phyloP scores from a whole-genome alignment of 2,329 filamentous ascomycete genomes.

The Colletotrichum filicis region DNA sequence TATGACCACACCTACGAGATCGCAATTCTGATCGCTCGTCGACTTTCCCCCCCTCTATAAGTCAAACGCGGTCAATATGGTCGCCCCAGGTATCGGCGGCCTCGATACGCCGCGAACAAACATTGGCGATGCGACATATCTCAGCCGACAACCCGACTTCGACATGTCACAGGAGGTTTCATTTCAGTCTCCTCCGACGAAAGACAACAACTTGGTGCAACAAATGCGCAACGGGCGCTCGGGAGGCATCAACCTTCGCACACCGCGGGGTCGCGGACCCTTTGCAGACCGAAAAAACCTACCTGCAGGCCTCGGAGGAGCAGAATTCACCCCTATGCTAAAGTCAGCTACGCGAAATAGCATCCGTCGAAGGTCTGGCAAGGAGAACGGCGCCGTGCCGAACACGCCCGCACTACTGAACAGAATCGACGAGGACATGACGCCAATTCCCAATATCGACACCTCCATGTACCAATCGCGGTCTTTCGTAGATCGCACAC shows the following conservation, averaged over 20 bases:
- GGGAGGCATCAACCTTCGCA: constrained; percentile 70
- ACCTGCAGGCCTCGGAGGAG: constrained; percentile 70
- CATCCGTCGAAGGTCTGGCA: constrained; percentile 70
- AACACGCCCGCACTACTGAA: constrained; percentile 77
- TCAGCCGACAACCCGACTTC: constrained; percentile 76
- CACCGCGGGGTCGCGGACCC: constrained; percentile 79
- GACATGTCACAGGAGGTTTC: constrained; percentile 90
- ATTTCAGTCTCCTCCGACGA: constrained; percentile 79
- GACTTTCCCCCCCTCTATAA: constrained; percentile 2
- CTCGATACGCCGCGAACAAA: constrained; percentile 91
- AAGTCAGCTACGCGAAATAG: constrained; percentile 81
- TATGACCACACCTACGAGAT: constrained; percentile 22
- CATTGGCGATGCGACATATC: constrained; percentile 84
- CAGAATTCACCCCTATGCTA: constrained; percentile 94
- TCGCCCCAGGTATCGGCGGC: constrained; percentile 69
- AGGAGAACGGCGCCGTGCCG: constrained; percentile 68
- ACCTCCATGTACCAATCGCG: constrained; percentile 77
- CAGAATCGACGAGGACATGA: constrained; percentile 77
- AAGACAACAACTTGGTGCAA: constrained; percentile 80
- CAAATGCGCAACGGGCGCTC: constrained; percentile 76
- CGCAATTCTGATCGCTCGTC: constrained; percentile 22
- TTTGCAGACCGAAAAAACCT: constrained; percentile 79
- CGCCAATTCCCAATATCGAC: constrained; percentile 78
- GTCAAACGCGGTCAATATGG: constrained; percentile 61
- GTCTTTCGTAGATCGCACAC: constrained; percentile 73